Conservation (phyloP, 805 yeast genomes). For the Ogataea methanolica region DNA sequence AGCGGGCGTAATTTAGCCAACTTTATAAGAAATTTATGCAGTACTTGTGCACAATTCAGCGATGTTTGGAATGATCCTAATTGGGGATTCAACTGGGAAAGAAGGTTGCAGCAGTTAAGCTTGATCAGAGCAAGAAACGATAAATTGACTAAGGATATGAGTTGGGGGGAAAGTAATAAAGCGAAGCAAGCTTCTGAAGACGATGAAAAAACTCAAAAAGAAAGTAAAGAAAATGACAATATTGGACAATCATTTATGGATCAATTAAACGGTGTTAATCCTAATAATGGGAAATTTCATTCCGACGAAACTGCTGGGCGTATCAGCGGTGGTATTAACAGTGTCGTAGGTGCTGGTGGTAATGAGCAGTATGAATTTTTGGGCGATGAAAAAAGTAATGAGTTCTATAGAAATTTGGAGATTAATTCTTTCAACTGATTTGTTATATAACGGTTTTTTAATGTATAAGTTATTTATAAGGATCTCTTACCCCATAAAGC, state of each 20-base stretch:
- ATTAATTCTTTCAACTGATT: conserved; percentile 28
- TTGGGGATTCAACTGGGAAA: conserved; percentile 62
- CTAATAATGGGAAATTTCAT: too few species aligned
- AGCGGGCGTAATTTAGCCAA: conserved; percentile 54
- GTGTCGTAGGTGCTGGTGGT: neutral
- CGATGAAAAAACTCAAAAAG: neutral
- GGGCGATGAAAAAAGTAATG: conserved; percentile 9
- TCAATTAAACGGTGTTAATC: conserved; percentile 4
- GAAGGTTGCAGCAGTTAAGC: conserved; percentile 53
- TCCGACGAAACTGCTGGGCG: neutral
- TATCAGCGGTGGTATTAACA: neutral
- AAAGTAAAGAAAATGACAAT: neutral
- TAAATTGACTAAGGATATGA: neutral
- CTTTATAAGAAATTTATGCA: conserved; percentile 61
- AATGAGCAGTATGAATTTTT: conserved; percentile 7
- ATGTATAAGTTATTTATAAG: too few species aligned
- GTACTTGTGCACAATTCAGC: conserved; percentile 69
- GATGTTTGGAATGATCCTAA: conserved; percentile 65
- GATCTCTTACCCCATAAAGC: too few species aligned
- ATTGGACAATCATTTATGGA: conserved; percentile 8
- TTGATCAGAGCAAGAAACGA: conserved; percentile 12
- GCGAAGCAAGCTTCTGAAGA: neutral
- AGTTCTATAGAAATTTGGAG: conserved; percentile 26
- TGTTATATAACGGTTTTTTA: too few species aligned
- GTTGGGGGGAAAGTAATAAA: neutral